Evolutionary conservation across 1,284 basidiomycete genomes (phyloP), one percentile per base, ranked within the genome.

Genomic region (Trichosporon faecale): DNA sequence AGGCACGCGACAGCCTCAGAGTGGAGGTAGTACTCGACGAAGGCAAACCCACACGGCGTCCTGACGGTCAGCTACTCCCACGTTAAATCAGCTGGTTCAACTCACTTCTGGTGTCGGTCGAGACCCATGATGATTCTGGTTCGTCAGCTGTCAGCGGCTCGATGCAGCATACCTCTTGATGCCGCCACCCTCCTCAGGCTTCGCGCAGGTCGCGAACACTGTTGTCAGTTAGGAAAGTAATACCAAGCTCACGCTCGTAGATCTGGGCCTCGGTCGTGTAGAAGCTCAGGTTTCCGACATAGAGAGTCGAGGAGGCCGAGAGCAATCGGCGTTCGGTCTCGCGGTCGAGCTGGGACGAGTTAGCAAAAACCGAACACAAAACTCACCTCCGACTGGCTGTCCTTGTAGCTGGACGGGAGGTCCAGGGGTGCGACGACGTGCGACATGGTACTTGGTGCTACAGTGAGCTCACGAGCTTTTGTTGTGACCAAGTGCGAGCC

Each of bases 191-290:
- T 94, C 91, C 75, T 94, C 92, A 1, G 93, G 89, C 74, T 88
- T 91, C 52, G 94, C 89, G 76, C 95, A 97, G 85, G 94, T 93
- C 70, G 91, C 90, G 84, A 99, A 99, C 66, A 99, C 84, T 84
- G 70, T 3, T 18, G 44, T 70, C 44, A 76, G 71, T 25, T 44
- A 44, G 1, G 40, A 6, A 27, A 3, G 14, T 6, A 21, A 2
- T 31, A 12, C 23, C 63, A 12, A 0, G 75, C 84, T 73, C 46
- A 84, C 84, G 85, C 84, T 99, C 96, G 85, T 98, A 98, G 84
- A 99, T 98, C 85, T 99, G 97, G 81, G 98, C 95, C 85, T 99
- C 97, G 65, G 96, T 98, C 11, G 95, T 98, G 85, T 93, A 97
- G 85, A 96, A 98, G 85, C 93, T 95, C 81, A 98, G 86, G 83